phyloP scores from a whole-genome alignment of 2,329 filamentous ascomycete genomes.

The Sporothrix euskadiensis region DNA sequence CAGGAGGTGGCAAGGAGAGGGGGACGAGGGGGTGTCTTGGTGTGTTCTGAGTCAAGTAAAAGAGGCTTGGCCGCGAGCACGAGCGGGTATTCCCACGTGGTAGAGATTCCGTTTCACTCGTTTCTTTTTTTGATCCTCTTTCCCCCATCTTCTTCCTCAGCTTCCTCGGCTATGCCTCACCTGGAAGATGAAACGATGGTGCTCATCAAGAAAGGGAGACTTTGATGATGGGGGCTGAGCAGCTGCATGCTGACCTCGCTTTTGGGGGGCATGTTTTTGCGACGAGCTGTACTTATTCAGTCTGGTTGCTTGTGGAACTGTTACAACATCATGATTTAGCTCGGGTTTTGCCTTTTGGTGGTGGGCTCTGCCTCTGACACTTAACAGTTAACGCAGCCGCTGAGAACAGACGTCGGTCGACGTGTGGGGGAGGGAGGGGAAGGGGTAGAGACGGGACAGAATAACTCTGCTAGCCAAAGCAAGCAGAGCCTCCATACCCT shows the following conservation, averaged over 20 bases:
- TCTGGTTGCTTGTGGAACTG: neutral
- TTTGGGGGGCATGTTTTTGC: neutral
- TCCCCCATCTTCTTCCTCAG: neutral
- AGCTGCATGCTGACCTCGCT: neutral
- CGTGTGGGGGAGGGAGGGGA: neutral
- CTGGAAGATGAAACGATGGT: slow-evolving; percentile 5
- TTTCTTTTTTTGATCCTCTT: neutral
- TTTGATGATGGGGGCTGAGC: slow-evolving; percentile 5
- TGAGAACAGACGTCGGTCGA: neutral
- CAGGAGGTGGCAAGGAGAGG: neutral
- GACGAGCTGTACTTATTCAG: neutral
- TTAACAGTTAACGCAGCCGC: neutral
- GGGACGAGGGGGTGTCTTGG: neutral
- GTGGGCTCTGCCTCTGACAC: neutral
- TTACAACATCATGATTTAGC: neutral
- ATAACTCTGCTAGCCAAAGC: neutral
- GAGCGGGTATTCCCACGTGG: neutral
- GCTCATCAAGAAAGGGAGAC: neutral
- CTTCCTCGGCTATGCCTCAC: neutral
- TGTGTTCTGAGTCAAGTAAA: neutral
- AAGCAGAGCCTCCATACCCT: slow-evolving; percentile 2
- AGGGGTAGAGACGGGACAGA: neutral
- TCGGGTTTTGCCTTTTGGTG: neutral
- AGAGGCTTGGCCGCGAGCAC: neutral
- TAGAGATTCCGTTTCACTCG: neutral